These are phyloP conservation scores for Dalbergia cochinchinensis DNA, from an alignment of 306 rosid genomes.

Conservation along the genomic window DNA sequence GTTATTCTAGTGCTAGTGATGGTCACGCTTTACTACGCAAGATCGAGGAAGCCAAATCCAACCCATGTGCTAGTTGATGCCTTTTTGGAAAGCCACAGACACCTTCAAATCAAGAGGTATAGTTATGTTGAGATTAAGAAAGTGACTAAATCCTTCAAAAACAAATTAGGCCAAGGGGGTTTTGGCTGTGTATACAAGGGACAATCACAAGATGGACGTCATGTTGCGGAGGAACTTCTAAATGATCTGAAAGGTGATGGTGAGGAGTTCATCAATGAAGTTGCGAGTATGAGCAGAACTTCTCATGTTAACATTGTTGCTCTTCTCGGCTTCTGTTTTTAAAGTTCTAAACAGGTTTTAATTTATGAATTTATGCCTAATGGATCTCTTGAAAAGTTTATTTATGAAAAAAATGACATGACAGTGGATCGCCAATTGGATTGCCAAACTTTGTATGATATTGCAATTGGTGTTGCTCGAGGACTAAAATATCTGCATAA, in stretches of 20 bases:
- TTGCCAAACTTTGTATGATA: constrained; percentile 45
- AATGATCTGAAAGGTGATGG: constrained; percentile 30
- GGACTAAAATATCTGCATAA: constrained; percentile 57
- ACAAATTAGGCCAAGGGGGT: constrained; percentile 49
- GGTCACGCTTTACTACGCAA: neutral
- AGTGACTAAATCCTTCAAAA: constrained; percentile 20
- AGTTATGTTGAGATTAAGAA: neutral
- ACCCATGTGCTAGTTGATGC: neutral
- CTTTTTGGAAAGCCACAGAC: neutral
- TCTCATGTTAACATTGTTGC: neutral
- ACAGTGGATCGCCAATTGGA: constrained; percentile 4
- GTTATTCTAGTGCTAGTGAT: neutral
- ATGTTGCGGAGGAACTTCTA: constrained; percentile 43
- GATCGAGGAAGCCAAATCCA: neutral
- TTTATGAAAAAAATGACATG: constrained; percentile 33
- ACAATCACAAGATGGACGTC: neutral
- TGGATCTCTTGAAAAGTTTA: constrained; percentile 61
- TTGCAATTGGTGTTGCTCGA: constrained; percentile 56
- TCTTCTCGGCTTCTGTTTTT: constrained; percentile 29
- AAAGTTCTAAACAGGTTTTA: constrained; percentile 42
- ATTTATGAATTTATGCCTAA: constrained; percentile 58
- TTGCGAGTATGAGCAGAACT: constrained; percentile 14
- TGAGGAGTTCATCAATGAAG: constrained; percentile 40
- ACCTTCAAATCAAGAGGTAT: neutral
- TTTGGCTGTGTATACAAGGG: constrained; percentile 49